These are phyloP conservation scores for Gymnopilus dilepis DNA, from an alignment of 768 basidiomycete species.

Conservation along the genomic window DNA sequence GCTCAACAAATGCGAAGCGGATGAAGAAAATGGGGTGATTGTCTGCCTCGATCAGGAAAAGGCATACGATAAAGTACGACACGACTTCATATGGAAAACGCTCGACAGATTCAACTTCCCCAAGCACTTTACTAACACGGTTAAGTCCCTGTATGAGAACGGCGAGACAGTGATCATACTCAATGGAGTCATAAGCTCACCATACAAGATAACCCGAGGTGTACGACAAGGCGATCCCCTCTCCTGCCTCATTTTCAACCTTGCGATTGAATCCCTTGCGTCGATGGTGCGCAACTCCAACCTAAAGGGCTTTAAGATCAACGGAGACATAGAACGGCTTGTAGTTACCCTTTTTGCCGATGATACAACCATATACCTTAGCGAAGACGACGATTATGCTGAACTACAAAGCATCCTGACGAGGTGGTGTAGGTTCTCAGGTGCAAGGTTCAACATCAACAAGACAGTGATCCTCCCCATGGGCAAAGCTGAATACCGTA, in stretches of 20 bases:
- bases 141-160: constrained; percentile 34
- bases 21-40: constrained; percentile 32
- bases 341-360: constrained; percentile 39
- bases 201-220: constrained; percentile 36
- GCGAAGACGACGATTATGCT: constrained; percentile 28
- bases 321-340: constrained; percentile 23
- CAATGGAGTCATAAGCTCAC: constrained; percentile 35
- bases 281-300: constrained; percentile 33
- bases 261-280: constrained; percentile 32
- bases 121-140: constrained; percentile 29
- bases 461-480: constrained; percentile 41
- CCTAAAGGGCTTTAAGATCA: constrained; percentile 32
- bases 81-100: constrained; percentile 35
- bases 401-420: constrained; percentile 33
- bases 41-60: constrained; percentile 21
- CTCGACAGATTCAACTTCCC: constrained; percentile 33
- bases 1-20: constrained; percentile 28
- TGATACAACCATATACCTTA: no score
- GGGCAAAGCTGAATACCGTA: constrained; percentile 4
- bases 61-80: constrained; percentile 29
- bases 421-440: constrained; percentile 44
- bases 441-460: constrained; percentile 44
- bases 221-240: constrained; percentile 43
- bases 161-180: constrained; percentile 37
- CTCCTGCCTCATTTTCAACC: constrained; percentile 40